phyloP scores from a whole-genome alignment of 176 grass and related monocot genomes.

The Themeda triandra region DNA sequence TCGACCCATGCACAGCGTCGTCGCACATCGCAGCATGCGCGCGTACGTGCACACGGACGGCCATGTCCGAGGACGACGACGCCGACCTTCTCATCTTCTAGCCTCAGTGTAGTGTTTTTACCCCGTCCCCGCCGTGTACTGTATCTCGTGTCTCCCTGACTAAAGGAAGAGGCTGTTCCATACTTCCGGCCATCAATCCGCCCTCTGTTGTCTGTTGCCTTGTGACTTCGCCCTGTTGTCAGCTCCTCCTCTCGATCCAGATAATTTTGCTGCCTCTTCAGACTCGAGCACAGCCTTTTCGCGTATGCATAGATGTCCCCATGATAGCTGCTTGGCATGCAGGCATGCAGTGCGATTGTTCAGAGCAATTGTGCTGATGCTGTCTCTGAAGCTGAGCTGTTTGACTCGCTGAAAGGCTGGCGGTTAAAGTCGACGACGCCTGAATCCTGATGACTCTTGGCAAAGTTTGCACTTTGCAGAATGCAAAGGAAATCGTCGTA shows the following conservation, averaged over 20 bases:
- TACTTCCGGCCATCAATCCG: not conserved
- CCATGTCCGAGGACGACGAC: not conserved
- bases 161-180: not conserved
- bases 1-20: not conserved
- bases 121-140: not conserved
- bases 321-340: not conserved
- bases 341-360: not conserved
- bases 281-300: not conserved
- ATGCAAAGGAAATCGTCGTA: not conserved
- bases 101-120: not conserved
- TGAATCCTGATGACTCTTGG: not conserved
- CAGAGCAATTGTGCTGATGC: not conserved
- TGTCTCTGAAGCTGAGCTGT: not conserved
- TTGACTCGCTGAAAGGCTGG: not conserved
- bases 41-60: not conserved
- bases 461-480: not conserved
- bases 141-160: not conserved
- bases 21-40: too few relatives aligned
- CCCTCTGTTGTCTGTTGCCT: not conserved
- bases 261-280: not conserved
- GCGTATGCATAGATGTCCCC: not conserved
- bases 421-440: not conserved
- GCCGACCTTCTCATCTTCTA: not conserved
- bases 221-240: not conserved
- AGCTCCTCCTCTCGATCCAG: not conserved